Base-by-base conservation (phyloP, 305 asterid species). In the Fraxinus nigra region DNA sequence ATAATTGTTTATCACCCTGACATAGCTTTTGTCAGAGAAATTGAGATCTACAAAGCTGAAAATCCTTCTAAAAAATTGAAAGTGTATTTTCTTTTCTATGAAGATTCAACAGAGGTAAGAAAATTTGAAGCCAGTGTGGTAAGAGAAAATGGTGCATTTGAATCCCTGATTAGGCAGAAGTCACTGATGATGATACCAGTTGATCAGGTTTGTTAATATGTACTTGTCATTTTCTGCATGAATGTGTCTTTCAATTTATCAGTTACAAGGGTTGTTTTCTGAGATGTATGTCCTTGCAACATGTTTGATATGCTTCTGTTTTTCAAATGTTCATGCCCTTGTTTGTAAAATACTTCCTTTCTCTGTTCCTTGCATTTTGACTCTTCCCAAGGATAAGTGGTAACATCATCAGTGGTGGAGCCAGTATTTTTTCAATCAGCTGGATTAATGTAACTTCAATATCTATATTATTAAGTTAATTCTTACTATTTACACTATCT, bases 111-210 rank as follows among this genome's bases (percentile, higher is more conserved):
- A 11, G 99, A 96, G 90, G 97, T 92, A 82, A 92, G 87, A 87
- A 96, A 96, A 89, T 96, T 88, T 80, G 98, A 96, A 90, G 98
- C 99, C 74, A 94, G 98, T 88, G 81, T 93, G 78, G 92, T 89
- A n/a, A 88, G 97, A 89, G 99, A 96, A 85, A 96, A 96, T 89
- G 95, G 90, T 80, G 98, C 99, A 82, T 94, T 93, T 84, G 99
- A 96, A 87, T 92, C 98, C 80, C 88, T 96, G 80, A 96, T 96
- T 81, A 91, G 99, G 87, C 99, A 96, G 84, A 96, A 96, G 82
- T 96, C 99, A 78, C 80, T 92, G 86, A 96, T 96, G 99, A 91
- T 93, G 95, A 85, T 95, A 79, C 94, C 98, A 70, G 91, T 90
- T 78, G 91, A 84, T 85, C 95, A 92, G 97, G 99, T 95, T 78